Conservation (phyloP, 768 basidiomycete species). For the Termitomyces heimii region DNA sequence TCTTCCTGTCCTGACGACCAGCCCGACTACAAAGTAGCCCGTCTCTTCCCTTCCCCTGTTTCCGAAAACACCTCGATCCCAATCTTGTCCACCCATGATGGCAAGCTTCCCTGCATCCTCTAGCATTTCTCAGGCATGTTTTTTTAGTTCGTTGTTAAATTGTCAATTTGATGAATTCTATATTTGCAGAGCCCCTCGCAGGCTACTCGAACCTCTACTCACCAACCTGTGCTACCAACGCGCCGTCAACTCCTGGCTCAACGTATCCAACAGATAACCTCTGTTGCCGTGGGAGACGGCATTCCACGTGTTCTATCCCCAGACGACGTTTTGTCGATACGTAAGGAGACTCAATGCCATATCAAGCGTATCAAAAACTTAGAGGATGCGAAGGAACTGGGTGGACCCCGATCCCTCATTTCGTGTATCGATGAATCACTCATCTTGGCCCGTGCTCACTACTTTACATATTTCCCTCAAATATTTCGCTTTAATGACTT, state of each 20-base stretch:
- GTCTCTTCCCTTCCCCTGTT: not conserved
- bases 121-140: not conserved
- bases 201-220: not conserved
- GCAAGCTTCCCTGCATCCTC: not conserved
- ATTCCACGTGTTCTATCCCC: conserved; percentile 14
- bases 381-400: conserved; percentile 4
- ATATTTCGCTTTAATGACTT: conserved; percentile 56
- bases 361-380: conserved; percentile 11
- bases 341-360: conserved; percentile 11
- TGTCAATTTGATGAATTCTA: not conserved
- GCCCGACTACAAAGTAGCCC: conserved; percentile 1
- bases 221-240: not conserved
- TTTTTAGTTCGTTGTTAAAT: not conserved
- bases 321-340: conserved; percentile 10
- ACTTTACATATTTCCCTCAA: conserved; percentile 23
- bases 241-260: conserved; percentile 2
- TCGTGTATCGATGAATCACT: conserved; percentile 20
- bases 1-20: conserved; percentile 5
- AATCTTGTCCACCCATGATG: not conserved
- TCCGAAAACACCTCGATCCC: not conserved
- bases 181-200: not conserved
- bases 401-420: not conserved
- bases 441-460: conserved; percentile 27
- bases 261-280: not conserved
- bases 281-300: conserved; percentile 9